Evolutionary conservation across 805 yeast species (phyloP), one percentile per base, ranked within the genome.

Genomic region (Metschnikowia vanudenii): DNA sequence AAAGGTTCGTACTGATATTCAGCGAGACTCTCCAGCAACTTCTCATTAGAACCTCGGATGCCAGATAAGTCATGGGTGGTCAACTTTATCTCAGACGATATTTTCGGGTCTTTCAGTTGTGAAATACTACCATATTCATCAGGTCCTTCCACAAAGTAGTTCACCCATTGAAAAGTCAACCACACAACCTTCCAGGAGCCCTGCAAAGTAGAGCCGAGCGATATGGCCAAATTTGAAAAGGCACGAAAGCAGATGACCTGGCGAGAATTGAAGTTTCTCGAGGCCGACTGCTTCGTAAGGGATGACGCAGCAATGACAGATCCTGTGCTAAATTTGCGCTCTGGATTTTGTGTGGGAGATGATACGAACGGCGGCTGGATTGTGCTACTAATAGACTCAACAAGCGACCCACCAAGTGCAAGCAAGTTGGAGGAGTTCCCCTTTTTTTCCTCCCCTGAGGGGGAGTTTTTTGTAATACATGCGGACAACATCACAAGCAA

Each of bases 211-310:
- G 91, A 78, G 0, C 97, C 97, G n/a, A 92, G 65, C 0, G 96
- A 86, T 2, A 83, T 76, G 0, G 92, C 90, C 40, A 92, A 69
- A 49, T 88, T 86, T 3, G 84, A 69, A 32, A 92, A 64, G 0
- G 96, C 97, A 41, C 96, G 73, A 33, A 89, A 78, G 54, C 96
- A 81, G 9, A 84, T 74, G 1, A 88, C 75, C 51, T 88, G 89
- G 44, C 96, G 75, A 0, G 87, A 73, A 49, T 82, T 80, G 37
- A 87, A 69, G 28, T 19, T 28, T 8, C 53, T 32, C 31, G 36
- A 8, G 2, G 36, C 43, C 20, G 13, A 20, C n/a, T 26, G 28
- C 28, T 35, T 36, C 17, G 20, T 16, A 6, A 11, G 33, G 19
- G 32, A 29, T 4, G 12, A 10, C 13, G 14, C 5, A 4, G 11